Conservation (phyloP, 73 alveolate genomes). For the Paramecium pentaurelia region DNA sequence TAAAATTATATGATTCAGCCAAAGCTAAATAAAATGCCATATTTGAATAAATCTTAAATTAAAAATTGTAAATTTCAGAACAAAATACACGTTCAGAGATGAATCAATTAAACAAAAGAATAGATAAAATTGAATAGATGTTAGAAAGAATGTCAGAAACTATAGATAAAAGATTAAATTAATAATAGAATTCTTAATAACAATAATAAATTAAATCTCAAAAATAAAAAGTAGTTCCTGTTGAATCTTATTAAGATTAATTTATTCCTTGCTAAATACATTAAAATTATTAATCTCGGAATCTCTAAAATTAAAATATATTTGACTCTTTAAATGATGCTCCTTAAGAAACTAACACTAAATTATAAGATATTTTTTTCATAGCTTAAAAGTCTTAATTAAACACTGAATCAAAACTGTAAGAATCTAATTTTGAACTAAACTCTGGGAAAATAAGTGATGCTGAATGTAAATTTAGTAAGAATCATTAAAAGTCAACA, state of each 20-base stretch:
- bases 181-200: not conserved
- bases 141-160: not conserved
- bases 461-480: not conserved
- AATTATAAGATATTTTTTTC: not conserved
- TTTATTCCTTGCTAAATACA: not conserved
- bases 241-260: not conserved
- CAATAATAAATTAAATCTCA: not conserved
- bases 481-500: not conserved
- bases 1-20: slow-evolving; percentile 17
- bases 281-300: not conserved
- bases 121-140: not conserved
- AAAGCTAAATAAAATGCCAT: not conserved
- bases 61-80: not conserved
- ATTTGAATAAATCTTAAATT: not conserved
- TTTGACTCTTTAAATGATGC: not conserved
- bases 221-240: not conserved
- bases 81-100: not conserved
- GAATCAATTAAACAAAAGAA: not conserved
- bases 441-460: not conserved
- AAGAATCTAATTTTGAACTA: not conserved
- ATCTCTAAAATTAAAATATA: not conserved
- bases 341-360: not conserved
- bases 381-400: not conserved
- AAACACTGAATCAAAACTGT: not conserved
- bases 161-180: not conserved